Percentiles rank a stretch among this genome's conserved stretches.
Evolutionary conservation across 768 basidiomycete species (phyloP).

Genomic region (Trametes gibbosa): DNA sequence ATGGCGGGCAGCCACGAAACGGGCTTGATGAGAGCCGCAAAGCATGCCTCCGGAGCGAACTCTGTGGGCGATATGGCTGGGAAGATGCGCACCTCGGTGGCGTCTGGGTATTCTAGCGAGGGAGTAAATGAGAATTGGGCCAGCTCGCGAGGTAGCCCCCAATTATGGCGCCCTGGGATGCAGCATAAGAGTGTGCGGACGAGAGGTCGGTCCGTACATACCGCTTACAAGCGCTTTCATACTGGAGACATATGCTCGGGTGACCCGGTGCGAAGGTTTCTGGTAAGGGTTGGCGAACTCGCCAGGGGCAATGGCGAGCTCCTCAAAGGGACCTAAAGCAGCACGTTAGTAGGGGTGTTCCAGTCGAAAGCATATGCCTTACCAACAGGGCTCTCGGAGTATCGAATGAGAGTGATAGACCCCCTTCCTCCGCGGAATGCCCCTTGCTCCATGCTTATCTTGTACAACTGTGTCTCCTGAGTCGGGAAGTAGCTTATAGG

Average conservation of each 20-base stretch:
- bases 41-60: constrained; percentile 7
- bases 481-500: constrained; percentile 18
- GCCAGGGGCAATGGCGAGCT: constrained; percentile 10
- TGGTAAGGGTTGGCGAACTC: constrained; percentile 16
- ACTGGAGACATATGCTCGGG: constrained; percentile 15
- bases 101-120: constrained; percentile 6
- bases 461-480: constrained; percentile 11
- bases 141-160: constrained; percentile 19
- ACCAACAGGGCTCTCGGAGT: constrained; percentile 13
- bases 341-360: too few relatives aligned
- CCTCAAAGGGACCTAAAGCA: constrained; percentile 10
- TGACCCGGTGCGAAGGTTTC: constrained; percentile 8
- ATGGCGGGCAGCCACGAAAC: constrained; percentile 12
- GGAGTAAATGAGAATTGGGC: constrained; percentile 16
- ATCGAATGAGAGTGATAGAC: constrained; percentile 5
- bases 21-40: constrained; percentile 16
- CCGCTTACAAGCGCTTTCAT: constrained; percentile 10
- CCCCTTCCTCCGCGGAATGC: constrained; percentile 13
- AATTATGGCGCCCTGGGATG: constrained; percentile 10
- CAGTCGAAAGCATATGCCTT: background rate
- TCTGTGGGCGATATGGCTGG: constrained; percentile 11
- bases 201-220: background rate
- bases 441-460: background rate
- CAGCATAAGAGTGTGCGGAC: background rate
- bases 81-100: constrained; percentile 16